These are phyloP conservation scores for Tylopilus cervinicoccineus DNA, from an alignment of 768 basidiomycete genomes.

Conservation along the genomic window DNA sequence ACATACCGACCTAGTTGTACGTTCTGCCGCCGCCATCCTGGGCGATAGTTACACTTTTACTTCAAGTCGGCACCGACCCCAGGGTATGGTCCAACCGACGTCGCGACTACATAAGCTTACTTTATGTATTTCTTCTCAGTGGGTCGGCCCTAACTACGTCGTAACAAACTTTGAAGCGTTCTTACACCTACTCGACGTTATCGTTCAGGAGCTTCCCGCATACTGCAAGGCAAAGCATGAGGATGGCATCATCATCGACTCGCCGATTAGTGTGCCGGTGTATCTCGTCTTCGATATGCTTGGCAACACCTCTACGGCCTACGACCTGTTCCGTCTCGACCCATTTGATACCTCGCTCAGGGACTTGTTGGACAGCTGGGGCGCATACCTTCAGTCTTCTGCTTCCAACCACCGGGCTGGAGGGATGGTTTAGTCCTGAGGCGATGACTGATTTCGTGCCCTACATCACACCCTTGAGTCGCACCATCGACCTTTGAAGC, in stretches of 20 bases:
- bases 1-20: background rate
- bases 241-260: slow-evolving; percentile 8
- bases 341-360: slow-evolving; percentile 3
- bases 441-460: background rate
- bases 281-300: slow-evolving; percentile 17
- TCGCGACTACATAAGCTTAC: background rate
- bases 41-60: background rate
- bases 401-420: background rate
- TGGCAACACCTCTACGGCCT: slow-evolving; percentile 20
- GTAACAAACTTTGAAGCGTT: background rate
- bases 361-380: slow-evolving; percentile 2
- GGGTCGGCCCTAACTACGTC: background rate
- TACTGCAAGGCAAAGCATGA: background rate
- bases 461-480: background rate
- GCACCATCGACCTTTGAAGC: background rate
- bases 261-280: slow-evolving; percentile 18
- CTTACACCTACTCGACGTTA: background rate
- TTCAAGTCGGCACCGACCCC: slow-evolving; percentile 4
- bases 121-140: background rate
- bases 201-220: background rate
- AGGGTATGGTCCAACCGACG: background rate
- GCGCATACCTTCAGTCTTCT: background rate
- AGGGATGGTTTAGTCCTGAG: background rate
- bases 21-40: background rate
- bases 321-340: slow-evolving; percentile 11